Evolutionary conservation across 805 yeast genomes (phyloP), one percentile per base, ranked within the genome.

Genomic region (Clavispora fructus): DNA sequence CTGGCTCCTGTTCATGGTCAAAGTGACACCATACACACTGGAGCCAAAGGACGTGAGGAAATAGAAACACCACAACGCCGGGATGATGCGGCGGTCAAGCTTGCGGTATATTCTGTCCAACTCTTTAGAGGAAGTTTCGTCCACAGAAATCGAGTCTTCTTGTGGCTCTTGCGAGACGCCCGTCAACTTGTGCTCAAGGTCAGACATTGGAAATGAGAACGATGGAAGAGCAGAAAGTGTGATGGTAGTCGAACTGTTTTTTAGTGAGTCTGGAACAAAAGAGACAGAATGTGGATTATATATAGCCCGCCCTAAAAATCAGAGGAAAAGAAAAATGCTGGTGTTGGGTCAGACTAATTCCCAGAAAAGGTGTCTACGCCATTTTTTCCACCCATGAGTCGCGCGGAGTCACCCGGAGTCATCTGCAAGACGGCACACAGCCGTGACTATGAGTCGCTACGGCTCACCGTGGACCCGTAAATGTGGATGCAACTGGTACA

Each of bases 61-160:
- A 61, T 87, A 87, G 41, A 87, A 65, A 39, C 79, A 69, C 95
- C 95, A 87, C 46, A 87, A 68, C 0, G 92, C 90, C 3, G 95
- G 95, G 47, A 87, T 83, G 56, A 87, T 85, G 44, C 95, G 72
- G 40, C 61, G 59, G 59, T 87, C 95, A 23, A 87, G 68, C 56
- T 77, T 79, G 42, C 85, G 62, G 61, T 87, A 83, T 31, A 82
- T 69, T 35, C 63, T 66, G 55, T 82, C 82, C 38, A 83, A 64
- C 42, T 71, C 51, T 35, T 52, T 50, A 10, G 26, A 17, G 23
- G 42, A 17, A 11, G 51, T 37, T 10, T 25, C 32, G 2, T 29
- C 28, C 13, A 35, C 13, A 23, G 38, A n/a, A 6, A 41, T 14
- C 10, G 23, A 25, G 37, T 29, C 42, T 14, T 41, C 43, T 6